Percentiles rank a stretch among this genome's conserved stretches.
These are phyloP conservation scores for Pestalotiopsis fici DNA, from an alignment of 2,329 filamentous ascomycete genomes.

Conservation along the genomic window DNA sequence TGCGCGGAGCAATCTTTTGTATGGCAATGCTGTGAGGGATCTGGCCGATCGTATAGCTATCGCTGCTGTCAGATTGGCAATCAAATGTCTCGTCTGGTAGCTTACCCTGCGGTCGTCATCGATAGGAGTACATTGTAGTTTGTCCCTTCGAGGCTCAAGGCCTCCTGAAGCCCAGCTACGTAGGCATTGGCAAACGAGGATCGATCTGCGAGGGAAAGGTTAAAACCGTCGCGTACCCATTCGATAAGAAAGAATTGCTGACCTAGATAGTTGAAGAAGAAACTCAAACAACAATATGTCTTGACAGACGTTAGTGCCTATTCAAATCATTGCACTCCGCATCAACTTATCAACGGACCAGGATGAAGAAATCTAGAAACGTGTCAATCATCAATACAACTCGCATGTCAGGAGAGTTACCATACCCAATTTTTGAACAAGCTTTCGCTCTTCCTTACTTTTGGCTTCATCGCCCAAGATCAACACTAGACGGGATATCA, in stretches of 20 bases:
- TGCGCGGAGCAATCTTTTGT: conserved; percentile 46
- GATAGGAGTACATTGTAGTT: conserved; percentile 39
- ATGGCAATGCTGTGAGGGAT: conserved; percentile 45
- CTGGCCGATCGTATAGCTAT: conserved; percentile 34
- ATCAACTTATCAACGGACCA: conserved; percentile 9
- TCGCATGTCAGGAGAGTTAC: neutral
- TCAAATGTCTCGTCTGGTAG: neutral
- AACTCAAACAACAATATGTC: conserved; percentile 35
- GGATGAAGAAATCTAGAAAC: conserved; percentile 31
- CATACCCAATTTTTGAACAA: conserved; percentile 29
- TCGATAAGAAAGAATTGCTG: neutral
- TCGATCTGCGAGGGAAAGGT: conserved; percentile 25
- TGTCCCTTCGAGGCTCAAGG: conserved; percentile 34
- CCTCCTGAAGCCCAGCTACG: conserved; percentile 39
- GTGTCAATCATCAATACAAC: neutral
- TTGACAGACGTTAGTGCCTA: neutral
- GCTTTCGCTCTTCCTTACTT: conserved; percentile 24
- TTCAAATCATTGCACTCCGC: neutral
- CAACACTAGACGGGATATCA: neutral
- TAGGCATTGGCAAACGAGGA: conserved; percentile 45
- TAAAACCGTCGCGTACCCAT: neutral
- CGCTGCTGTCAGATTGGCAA: no score
- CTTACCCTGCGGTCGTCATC: conserved; percentile 29
- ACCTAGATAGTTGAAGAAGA: conserved; percentile 37
- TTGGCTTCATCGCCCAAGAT: conserved; percentile 11